Conservation (phyloP, 2,329 filamentous ascomycete species). For the Pseudogymnoascus sp. region DNA sequence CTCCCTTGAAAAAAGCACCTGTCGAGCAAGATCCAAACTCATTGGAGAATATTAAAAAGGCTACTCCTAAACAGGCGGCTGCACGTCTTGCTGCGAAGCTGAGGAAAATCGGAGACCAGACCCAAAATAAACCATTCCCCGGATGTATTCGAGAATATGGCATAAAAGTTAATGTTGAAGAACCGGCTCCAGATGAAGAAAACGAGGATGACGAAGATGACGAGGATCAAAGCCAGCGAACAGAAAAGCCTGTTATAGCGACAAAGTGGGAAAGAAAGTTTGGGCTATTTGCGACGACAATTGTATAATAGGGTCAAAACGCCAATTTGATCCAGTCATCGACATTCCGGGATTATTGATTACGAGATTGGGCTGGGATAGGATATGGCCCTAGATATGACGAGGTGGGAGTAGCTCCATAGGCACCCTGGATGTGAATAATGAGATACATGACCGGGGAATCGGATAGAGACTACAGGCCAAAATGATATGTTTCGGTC, state of each 20-base stretch:
- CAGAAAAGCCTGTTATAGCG: conserved; percentile 37
- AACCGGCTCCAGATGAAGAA: conserved; percentile 23
- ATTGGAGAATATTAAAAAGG: background rate
- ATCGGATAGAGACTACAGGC: background rate
- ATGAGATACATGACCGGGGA: background rate
- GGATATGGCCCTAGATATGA: background rate
- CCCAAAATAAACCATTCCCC: conserved; percentile 52
- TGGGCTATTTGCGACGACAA: conserved; percentile 56
- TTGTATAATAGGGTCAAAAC: conserved; percentile 27
- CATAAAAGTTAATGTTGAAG: conserved; percentile 34
- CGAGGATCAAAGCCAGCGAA: conserved; percentile 15
- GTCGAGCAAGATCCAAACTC: background rate
- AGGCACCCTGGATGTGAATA: background rate
- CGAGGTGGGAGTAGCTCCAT: background rate
- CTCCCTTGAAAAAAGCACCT: background rate
- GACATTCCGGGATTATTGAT: background rate
- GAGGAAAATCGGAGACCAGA: conserved; percentile 20
- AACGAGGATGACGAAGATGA: background rate
- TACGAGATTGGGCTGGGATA: background rate
- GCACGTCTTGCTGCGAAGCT: conserved; percentile 21
- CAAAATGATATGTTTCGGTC: background rate
- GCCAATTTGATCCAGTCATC: background rate
- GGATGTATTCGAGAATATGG: conserved; percentile 70
- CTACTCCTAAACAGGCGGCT: conserved; percentile 12
- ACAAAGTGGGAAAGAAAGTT: conserved; percentile 55